Evolutionary conservation across 768 basidiomycete species (phyloP).

Genomic region (Candolleomyces aberdarensis): DNA sequence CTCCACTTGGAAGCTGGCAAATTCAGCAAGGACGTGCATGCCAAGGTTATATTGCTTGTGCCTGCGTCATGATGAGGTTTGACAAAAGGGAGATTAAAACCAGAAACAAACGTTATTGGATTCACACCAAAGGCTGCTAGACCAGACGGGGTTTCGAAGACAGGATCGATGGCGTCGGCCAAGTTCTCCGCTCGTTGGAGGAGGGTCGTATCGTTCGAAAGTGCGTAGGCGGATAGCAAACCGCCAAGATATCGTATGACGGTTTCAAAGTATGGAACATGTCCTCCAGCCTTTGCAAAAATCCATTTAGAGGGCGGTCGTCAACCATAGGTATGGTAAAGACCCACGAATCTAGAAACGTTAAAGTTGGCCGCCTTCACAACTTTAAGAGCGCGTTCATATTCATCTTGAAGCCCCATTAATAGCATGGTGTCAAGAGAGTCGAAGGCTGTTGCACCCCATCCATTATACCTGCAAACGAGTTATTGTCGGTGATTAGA

Average conservation of each 20-base stretch:
- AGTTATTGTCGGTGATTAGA: neutral
- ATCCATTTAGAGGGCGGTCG: neutral
- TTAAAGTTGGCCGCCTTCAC: slow-evolving; percentile 50
- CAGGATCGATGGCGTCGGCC: slow-evolving; percentile 65
- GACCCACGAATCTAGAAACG: slow-evolving; percentile 35
- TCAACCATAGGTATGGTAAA: neutral
- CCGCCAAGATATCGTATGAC: slow-evolving; percentile 91
- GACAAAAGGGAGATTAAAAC: slow-evolving; percentile 14
- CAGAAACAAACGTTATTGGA: slow-evolving; percentile 44
- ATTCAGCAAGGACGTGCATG: slow-evolving; percentile 65
- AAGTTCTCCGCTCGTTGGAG: slow-evolving; percentile 76
- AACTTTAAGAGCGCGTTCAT: slow-evolving; percentile 55
- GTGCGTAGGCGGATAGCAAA: slow-evolving; percentile 76
- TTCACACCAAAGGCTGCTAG: slow-evolving; percentile 73
- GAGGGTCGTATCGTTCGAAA: slow-evolving; percentile 61
- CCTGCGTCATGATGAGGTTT: slow-evolving; percentile 9
- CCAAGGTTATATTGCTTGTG: slow-evolving; percentile 22
- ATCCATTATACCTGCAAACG: slow-evolving; percentile 65
- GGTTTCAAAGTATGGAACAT: slow-evolving; percentile 74
- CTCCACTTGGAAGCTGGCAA: slow-evolving; percentile 80
- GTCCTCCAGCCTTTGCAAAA: slow-evolving; percentile 10
- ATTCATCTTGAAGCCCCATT: slow-evolving; percentile 75
- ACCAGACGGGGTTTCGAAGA: slow-evolving; percentile 67
- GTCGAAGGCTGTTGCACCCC: slow-evolving; percentile 78
- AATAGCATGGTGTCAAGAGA: slow-evolving; percentile 84